phyloP scores from a whole-genome alignment of 2,329 filamentous ascomycete genomes.

The Stenocarpella maydis region DNA sequence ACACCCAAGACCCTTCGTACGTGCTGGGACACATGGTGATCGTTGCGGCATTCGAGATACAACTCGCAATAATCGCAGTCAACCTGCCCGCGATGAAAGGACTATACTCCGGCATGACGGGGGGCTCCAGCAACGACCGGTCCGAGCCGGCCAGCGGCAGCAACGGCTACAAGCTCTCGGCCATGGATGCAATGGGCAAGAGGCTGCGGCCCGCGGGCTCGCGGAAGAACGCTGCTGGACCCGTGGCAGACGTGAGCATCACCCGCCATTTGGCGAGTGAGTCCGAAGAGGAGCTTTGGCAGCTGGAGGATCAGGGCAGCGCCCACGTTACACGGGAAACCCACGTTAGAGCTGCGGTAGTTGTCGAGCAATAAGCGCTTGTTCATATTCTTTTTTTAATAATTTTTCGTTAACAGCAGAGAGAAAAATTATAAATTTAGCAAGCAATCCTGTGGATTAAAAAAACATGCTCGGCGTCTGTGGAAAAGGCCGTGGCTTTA shows the following conservation, averaged over 20 bases:
- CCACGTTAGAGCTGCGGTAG: too few species aligned
- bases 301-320: neutral
- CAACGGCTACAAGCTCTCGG: constrained; percentile 8
- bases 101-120: constrained; percentile 1
- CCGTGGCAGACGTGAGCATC: constrained; percentile 3
- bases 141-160: constrained; percentile 2
- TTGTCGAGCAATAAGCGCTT: too few species aligned
- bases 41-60: constrained; percentile 30
- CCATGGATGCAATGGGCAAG: neutral
- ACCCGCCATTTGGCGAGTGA: constrained; percentile 12
- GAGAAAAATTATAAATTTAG: too few species aligned
- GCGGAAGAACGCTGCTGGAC: neutral
- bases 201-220: neutral
- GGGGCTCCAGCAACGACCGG: constrained; percentile 10
- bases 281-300: constrained; percentile 16
- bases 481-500: too few species aligned
- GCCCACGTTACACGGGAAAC: neutral
- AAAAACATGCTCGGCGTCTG: too few species aligned
- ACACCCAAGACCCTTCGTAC: neutral
- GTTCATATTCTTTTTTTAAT: too few species aligned
- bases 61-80: constrained; percentile 27
- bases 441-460: too few species aligned
- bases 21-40: constrained; percentile 33
- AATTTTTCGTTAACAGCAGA: too few species aligned
- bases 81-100: constrained; percentile 29